Percentiles rank a stretch among this genome's conserved stretches.
Evolutionary conservation across 768 basidiomycete species (phyloP).

Genomic region (Pleurotus citrinopileatus): DNA sequence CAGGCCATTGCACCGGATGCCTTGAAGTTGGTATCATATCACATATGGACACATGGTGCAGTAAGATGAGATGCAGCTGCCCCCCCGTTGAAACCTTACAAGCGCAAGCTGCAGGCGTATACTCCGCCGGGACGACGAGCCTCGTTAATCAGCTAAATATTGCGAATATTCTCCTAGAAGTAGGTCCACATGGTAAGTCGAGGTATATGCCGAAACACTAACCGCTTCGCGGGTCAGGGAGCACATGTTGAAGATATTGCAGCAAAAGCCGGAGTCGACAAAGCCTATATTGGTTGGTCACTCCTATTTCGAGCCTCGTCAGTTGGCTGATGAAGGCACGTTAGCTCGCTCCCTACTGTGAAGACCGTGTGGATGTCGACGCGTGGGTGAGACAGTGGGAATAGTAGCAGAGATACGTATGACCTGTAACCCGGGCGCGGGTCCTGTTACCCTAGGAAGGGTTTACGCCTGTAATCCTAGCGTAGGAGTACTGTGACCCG

Average conservation of each 20-base stretch:
- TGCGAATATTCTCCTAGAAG: constrained; percentile 29
- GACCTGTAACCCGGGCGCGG: too few relatives aligned
- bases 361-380: too few relatives aligned
- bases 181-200: constrained; percentile 19
- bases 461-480: too few relatives aligned
- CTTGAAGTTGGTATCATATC: too few relatives aligned
- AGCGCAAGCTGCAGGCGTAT: background rate
- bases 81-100: constrained; percentile 15
- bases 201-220: too few relatives aligned
- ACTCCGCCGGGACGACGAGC: background rate
- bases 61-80: too few relatives aligned
- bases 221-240: constrained; percentile 21
- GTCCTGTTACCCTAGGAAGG: too few relatives aligned
- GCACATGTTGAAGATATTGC: constrained; percentile 35
- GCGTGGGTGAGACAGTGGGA: too few relatives aligned
- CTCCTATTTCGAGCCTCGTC: background rate
- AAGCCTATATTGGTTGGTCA: constrained; percentile 31
- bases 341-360: constrained; percentile 29
- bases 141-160: constrained; percentile 18
- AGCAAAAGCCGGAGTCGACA: constrained; percentile 25
- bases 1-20: too few relatives aligned
- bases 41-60: too few relatives aligned
- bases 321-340: background rate
- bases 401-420: too few relatives aligned
- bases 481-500: too few relatives aligned